Percentiles rank a stretch among this genome's conserved stretches.
Evolutionary conservation across 352 stramenopile species (phyloP).

Genomic region (Pythium aphanidermatum): DNA sequence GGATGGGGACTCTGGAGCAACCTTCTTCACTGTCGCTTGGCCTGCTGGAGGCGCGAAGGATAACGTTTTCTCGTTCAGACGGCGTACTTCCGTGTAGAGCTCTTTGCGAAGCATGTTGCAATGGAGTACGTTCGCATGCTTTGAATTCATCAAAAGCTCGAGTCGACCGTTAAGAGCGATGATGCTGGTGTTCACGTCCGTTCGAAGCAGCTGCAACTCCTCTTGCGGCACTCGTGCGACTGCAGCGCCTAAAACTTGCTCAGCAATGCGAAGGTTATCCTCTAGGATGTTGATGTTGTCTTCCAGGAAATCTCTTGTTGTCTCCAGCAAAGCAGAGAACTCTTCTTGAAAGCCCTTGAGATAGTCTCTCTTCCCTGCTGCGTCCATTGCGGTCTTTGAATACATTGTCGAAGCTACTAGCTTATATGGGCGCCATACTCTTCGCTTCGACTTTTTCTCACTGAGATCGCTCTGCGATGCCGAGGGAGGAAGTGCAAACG

Average conservation of each 20-base stretch:
- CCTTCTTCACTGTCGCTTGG: constrained; percentile 76
- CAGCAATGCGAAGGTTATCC: constrained; percentile 51
- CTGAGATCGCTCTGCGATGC: constrained; percentile 8
- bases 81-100: constrained; percentile 49
- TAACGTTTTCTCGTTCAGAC: constrained; percentile 49
- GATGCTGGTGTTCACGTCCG: constrained; percentile 30
- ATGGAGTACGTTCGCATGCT: constrained; percentile 45
- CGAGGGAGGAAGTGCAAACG: constrained; percentile 4
- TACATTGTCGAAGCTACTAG: constrained; percentile 77
- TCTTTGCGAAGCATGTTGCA: constrained; percentile 65
- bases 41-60: constrained; percentile 50
- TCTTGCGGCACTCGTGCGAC: constrained; percentile 46
- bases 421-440: constrained; percentile 68
- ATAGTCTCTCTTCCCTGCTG: constrained; percentile 38
- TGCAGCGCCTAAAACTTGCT: constrained; percentile 54
- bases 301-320: constrained; percentile 37
- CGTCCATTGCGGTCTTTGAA: constrained; percentile 35
- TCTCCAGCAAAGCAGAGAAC: constrained; percentile 33
- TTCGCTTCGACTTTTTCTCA: constrained; percentile 19
- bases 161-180: constrained; percentile 28
- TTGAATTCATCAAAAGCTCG: constrained; percentile 19
- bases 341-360: constrained; percentile 39
- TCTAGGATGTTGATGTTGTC: constrained; percentile 67
- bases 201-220: constrained; percentile 48
- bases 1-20: constrained; percentile 51